Evolutionary conservation across 1,284 basidiomycete genomes (phyloP).

Genomic region (Marasmius oreades): DNA sequence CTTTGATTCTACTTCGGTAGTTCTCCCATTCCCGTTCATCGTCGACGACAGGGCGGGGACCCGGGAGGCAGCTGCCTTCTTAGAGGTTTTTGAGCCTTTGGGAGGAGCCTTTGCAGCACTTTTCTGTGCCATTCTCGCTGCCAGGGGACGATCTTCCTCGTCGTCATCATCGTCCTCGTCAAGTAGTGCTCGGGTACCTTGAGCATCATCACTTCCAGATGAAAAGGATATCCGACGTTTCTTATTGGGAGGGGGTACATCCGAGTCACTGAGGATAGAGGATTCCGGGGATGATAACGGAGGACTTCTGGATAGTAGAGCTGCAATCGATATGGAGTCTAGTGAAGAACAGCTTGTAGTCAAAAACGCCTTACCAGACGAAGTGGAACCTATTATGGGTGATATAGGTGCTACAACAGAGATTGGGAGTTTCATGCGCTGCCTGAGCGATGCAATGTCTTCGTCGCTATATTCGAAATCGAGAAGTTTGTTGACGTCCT

Average conservation of each 20-base stretch:
- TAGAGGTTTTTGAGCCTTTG: constrained; percentile 8
- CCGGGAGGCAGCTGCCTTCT: constrained; percentile 25
- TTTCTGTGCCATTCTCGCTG: constrained; percentile 42
- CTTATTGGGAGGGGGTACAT: constrained; percentile 41
- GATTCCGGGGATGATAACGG: constrained; percentile 52
- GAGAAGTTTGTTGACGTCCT: constrained; percentile 75
- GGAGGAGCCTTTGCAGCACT: constrained; percentile 22
- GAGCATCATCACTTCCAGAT: constrained; percentile 49
- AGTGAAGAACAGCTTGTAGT: not conserved
- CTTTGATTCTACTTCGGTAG: constrained; percentile 47
- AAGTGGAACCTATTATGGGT: not conserved
- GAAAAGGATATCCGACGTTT: constrained; percentile 49
- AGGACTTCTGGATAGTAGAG: constrained; percentile 29
- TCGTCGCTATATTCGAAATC: constrained; percentile 76
- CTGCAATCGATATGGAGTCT: constrained; percentile 20
- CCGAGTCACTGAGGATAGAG: constrained; percentile 48
- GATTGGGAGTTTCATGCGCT: constrained; percentile 61
- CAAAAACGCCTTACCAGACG: not conserved
- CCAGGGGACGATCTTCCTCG: constrained; percentile 56
- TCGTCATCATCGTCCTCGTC: constrained; percentile 53
- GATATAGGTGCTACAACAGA: constrained; percentile 39
- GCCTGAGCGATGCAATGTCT: constrained; percentile 66
- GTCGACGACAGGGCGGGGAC: constrained; percentile 28
- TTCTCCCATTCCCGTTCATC: constrained; percentile 45
- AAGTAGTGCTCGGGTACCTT: constrained; percentile 16